phyloP scores from a whole-genome alignment of 345 rosid species.

The Eucalyptus brandiana region DNA sequence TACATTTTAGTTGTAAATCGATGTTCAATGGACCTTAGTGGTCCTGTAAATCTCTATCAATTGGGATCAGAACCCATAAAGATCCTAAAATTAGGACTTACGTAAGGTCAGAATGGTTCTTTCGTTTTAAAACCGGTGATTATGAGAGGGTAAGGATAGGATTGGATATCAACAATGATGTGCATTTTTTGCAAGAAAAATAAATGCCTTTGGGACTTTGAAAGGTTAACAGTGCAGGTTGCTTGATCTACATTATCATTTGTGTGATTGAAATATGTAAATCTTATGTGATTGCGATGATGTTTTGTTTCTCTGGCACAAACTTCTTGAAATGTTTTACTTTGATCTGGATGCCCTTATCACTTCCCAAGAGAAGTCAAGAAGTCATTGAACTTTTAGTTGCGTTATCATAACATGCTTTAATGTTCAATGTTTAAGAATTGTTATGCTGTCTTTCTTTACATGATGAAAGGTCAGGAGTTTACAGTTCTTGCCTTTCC shows the following conservation, averaged over 20 bases:
- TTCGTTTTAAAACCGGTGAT: not conserved
- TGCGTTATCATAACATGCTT: not conserved
- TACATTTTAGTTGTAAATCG: not conserved
- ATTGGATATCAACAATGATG: not conserved
- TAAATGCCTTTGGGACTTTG: not conserved
- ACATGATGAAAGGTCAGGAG: not conserved
- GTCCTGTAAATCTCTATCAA: not conserved
- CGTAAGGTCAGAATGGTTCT: not conserved
- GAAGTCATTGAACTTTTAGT: not conserved
- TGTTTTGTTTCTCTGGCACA: not conserved
- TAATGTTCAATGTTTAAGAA: not conserved
- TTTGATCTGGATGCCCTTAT: not conserved
- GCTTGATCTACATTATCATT: not conserved
- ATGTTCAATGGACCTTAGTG: not conserved
- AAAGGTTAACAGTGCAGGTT: not conserved
- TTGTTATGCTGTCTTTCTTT: not conserved
- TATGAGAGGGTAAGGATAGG: not conserved
- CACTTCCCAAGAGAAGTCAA: not conserved
- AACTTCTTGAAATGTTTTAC: not conserved
- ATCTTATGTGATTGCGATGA: not conserved
- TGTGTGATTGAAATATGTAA: not conserved
- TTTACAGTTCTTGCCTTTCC: not conserved
- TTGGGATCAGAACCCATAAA: not conserved
- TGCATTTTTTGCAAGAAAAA: not conserved
- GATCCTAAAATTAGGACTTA: not conserved